A percentile compares a stretch with the other conserved stretches of the same genome.
Evolutionary conservation across 1,139 yeast species (phyloP).

Genomic region (Starmera stellimalicola): DNA sequence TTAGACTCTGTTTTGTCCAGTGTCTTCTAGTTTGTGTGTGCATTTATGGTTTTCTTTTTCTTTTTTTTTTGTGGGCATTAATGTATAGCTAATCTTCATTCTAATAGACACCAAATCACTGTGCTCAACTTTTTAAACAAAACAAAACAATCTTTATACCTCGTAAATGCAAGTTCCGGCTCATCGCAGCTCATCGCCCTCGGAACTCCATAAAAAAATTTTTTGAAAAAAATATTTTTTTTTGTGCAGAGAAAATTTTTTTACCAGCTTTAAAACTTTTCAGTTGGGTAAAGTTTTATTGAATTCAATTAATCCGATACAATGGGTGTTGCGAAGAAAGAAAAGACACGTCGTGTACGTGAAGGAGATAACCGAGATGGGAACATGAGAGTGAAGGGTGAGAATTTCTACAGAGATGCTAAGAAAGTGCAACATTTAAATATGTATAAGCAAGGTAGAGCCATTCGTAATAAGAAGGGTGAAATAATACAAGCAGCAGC

Average conservation of each 20-base stretch:
- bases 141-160: not conserved
- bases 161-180: not conserved
- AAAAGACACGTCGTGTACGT: constrained; percentile 75
- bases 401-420: constrained; percentile 92
- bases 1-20: constrained; percentile 13
- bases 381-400: constrained; percentile 90
- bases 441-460: constrained; percentile 90
- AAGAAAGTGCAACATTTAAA: constrained; percentile 81
- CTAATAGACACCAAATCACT: not conserved
- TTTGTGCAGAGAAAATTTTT: not conserved
- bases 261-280: not conserved
- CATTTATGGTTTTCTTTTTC: not conserved
- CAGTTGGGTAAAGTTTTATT: not conserved
- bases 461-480: constrained; percentile 79
- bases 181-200: not conserved
- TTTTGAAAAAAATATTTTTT: not conserved
- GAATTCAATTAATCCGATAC: not conserved
- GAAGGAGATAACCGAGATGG: constrained; percentile 82
- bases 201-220: not conserved
- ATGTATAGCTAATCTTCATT: not conserved
- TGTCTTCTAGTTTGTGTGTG: constrained; percentile 9
- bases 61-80: not conserved
- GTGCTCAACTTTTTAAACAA: not conserved
- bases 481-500: constrained; percentile 82
- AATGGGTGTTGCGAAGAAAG: constrained; percentile 94